Conservation (phyloP, 108 stramenopile genomes). For the Nitzschia putrida region DNA sequence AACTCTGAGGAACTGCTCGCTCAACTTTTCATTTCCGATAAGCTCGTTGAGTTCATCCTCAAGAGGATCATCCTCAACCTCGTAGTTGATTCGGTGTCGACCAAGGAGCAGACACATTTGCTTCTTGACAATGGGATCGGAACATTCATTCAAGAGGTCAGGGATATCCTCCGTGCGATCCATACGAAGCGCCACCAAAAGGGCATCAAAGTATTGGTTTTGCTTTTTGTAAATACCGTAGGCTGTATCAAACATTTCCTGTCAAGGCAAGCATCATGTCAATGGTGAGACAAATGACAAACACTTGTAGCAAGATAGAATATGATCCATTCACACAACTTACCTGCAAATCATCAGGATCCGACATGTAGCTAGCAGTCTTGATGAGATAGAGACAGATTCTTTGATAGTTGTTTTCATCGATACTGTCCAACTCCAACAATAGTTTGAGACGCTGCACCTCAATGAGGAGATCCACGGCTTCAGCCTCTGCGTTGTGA, state of each 20-base stretch:
- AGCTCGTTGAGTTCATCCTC: constrained; percentile 89
- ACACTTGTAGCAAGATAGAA: not conserved
- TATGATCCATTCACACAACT: constrained; percentile 13
- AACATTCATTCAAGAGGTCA: constrained; percentile 67
- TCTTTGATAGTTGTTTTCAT: constrained; percentile 92
- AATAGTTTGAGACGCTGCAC: constrained; percentile 88
- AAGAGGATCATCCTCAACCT: constrained; percentile 81
- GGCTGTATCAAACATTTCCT: constrained; percentile 91
- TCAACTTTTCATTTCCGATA: constrained; percentile 91
- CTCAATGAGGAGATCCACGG: constrained; percentile 97
- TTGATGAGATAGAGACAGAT: constrained; percentile 97
- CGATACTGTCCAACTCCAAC: constrained; percentile 74
- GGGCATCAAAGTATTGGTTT: constrained; percentile 84
- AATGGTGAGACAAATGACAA: not conserved
- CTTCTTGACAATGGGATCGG: constrained; percentile 84
- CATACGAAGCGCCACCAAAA: constrained; percentile 92
- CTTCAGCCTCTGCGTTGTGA: constrained; percentile 99
- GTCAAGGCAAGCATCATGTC: not conserved
- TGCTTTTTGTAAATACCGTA: constrained; percentile 88
- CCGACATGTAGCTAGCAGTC: constrained; percentile 93
- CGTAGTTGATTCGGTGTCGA: constrained; percentile 84
- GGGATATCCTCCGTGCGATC: constrained; percentile 61
- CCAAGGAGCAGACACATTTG: constrained; percentile 90
- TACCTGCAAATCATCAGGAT: constrained; percentile 89
- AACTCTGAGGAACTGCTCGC: constrained; percentile 87